phyloP scores from a whole-genome alignment of 495 filamentous ascomycete species.

The Friedmanniomyces endolithicus region DNA sequence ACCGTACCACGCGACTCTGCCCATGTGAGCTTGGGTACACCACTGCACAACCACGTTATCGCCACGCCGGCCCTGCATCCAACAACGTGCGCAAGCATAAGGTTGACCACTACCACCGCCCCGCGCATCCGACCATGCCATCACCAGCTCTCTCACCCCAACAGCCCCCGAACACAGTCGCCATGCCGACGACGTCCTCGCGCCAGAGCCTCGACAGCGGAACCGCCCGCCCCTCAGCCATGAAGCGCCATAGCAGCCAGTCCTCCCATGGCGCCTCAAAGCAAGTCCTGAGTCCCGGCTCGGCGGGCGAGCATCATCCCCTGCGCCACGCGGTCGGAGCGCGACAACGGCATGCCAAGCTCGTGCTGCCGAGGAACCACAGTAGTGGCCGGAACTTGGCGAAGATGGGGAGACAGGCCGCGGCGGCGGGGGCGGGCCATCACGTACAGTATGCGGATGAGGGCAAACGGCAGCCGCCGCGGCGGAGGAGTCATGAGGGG shows the following conservation, averaged over 20 bases:
- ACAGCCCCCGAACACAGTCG: not conserved
- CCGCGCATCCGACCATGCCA: not conserved
- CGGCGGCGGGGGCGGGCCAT: not conserved
- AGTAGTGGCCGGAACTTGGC: slow-evolving; percentile 18
- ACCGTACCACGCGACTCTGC: not conserved
- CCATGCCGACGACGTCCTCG: not conserved
- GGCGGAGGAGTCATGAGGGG: slow-evolving; percentile 8
- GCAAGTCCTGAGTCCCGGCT: slow-evolving; percentile 6
- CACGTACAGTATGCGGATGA: not conserved
- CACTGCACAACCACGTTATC: not conserved
- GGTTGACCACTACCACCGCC: too few species aligned
- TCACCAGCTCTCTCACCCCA: not conserved
- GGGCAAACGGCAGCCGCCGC: not conserved
- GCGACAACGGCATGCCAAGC: slow-evolving; percentile 6
- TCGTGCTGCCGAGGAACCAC: slow-evolving; percentile 17
- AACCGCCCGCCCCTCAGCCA: slow-evolving; percentile 1
- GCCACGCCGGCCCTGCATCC: not conserved
- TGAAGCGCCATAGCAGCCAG: slow-evolving; percentile 14
- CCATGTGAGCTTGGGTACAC: not conserved
- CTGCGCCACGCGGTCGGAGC: slow-evolving; percentile 12
- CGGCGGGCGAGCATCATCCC: slow-evolving; percentile 13
- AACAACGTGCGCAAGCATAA: not conserved
- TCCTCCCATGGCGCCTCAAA: slow-evolving; percentile 5
- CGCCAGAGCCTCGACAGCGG: not conserved
- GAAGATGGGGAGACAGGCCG: slow-evolving; percentile 5